Base-by-base conservation (phyloP, 768 basidiomycete genomes). In the Hypsizygus marmoreus region DNA sequence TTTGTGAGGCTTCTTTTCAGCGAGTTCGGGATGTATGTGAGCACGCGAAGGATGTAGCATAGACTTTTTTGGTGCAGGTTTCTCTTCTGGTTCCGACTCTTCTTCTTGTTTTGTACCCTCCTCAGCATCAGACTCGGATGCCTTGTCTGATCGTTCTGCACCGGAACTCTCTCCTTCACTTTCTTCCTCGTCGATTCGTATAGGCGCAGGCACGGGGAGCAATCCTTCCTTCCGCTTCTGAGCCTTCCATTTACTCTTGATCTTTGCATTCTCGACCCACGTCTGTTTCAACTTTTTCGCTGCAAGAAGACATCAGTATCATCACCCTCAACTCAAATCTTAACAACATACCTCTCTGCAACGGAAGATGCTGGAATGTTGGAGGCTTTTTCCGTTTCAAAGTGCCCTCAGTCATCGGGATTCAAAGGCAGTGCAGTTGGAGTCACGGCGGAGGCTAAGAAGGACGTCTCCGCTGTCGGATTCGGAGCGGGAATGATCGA, bases 211-310 rank as follows among this genome's bases (percentile, higher is more conserved):
- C 13, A 57, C 35, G 20, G 61, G 58, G 25, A 55, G 45, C 26
- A 68, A 40, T 13, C 63, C 70, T 47, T 72, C 68, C 44, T 70
- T 74, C 47, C 76, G 75, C 68, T 86, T 88, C 69, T 88, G 73
- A 26, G 79, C 72, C 57, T 78, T 86, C 87, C 90, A 92, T 69
- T 86, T 78, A 54, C 77, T 80, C 58, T 85, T 88, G 45, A 91
- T 78, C 68, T 91, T 91, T 48, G 77, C 77, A 49, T 76, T 82
- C 45, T 86, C 76, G 8, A 95, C 77, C 82, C 93, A 94, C 47
- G 80, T 76, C 60, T 80, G 77, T 67, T 92, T 95, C 47, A 95
- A 72, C 55, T 82, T 84, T 63, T 80, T 88, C 14, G 93, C 92
- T 92, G 53, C 9, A 51, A 19, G 41, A 33, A 38, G 50, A 14